A percentile compares a stretch with the other conserved stretches of the same genome.
These are phyloP conservation scores for Lactifluus hygrophoroides DNA, from an alignment of 768 basidiomycete genomes.

Conservation along the genomic window DNA sequence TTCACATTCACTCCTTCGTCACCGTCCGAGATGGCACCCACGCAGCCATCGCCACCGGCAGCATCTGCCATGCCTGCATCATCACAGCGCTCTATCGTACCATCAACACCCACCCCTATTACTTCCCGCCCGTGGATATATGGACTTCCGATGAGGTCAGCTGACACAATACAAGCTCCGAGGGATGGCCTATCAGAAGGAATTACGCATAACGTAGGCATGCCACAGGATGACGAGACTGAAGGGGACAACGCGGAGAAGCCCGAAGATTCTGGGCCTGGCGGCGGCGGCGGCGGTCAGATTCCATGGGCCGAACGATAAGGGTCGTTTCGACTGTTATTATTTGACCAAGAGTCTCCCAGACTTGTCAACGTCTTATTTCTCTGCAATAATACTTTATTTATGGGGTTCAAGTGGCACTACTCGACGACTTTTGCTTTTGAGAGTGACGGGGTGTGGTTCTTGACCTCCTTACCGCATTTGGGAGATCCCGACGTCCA, in stretches of 20 bases:
- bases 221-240: not conserved
- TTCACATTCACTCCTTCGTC: slow-evolving; percentile 1
- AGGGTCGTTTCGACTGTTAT: not conserved
- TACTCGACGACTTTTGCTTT: too few species aligned
- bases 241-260: slow-evolving; percentile 18
- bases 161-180: not conserved
- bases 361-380: not conserved
- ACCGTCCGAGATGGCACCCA: not conserved
- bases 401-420: too few species aligned
- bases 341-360: not conserved
- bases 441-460: not conserved
- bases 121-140: slow-evolving; percentile 6
- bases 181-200: not conserved
- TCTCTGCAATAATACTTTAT: not conserved
- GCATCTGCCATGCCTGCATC: not conserved
- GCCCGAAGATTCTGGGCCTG: slow-evolving; percentile 5
- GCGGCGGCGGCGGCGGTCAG: not conserved
- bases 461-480: not conserved
- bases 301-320: slow-evolving; percentile 14
- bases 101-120: not conserved
- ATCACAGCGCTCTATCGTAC: not conserved
- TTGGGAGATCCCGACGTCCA: not conserved
- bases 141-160: not conserved
- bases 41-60: not conserved
- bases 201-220: not conserved